Base-by-base conservation (phyloP, 2,329 filamentous ascomycete genomes). In the Huntiella omanensis region DNA sequence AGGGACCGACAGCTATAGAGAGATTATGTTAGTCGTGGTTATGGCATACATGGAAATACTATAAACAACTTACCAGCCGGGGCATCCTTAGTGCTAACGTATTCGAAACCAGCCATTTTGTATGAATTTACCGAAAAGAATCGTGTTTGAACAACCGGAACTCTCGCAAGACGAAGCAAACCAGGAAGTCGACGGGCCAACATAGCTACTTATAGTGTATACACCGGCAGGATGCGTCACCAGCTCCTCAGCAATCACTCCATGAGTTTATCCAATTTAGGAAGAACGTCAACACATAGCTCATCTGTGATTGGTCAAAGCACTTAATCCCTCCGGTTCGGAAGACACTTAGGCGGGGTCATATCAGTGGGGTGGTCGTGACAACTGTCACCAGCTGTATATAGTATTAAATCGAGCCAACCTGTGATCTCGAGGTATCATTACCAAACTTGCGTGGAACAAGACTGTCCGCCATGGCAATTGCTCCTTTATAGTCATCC, bases 401-500 rank as follows among this genome's bases (percentile, higher is more conserved):
- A 3, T 15, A 15, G 5, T 15, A 15, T 40, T 39, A 50, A 11
- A 50, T 40, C 5, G 45, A 47, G 4, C 48, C 48, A 15, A 50
- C 48, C 10, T 45, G 47, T 19, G 48, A 47, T 33, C 48, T 45
- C 7, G 45, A 47, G 13, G 48, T 50, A 33, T 65, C 67, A 0
- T 69, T 61, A 57, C 75, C 71, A 52, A 73, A 69, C 45, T 67
- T 70, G 49, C 64, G 62, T 11, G 73, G 73, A 32, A 78, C 70
- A 49, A 84, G 62, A 2, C 71, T 74, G 51, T 83, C 77, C 1
- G 79, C 80, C 79, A 83, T 86, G 12, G 67, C 64, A 53, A 96
- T 87, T 11, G 88, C 88, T 2, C 88, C 86, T 53, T 86, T 71
- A 68, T 87, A 82, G 55, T 93, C 73, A 52, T 80, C 82, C 64